These are phyloP conservation scores for Dryas octopetala DNA, from an alignment of 306 rosid species.

Conservation along the genomic window DNA sequence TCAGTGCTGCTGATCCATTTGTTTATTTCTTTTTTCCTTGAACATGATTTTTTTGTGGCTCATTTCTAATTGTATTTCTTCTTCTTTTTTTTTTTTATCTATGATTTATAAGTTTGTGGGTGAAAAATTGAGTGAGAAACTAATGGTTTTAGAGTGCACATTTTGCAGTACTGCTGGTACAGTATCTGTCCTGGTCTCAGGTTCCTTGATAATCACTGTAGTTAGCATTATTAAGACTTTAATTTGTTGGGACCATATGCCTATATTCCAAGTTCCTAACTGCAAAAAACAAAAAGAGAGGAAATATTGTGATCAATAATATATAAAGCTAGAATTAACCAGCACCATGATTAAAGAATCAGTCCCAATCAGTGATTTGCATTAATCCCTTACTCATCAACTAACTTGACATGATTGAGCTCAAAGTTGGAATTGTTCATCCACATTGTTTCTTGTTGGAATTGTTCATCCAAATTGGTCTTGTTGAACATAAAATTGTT, in stretches of 20 bases:
- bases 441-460: no score
- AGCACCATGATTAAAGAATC: slow-evolving; percentile 20
- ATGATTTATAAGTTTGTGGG: background rate
- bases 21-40: slow-evolving; percentile 1
- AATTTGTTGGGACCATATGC: slow-evolving; percentile 13
- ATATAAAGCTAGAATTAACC: background rate
- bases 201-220: slow-evolving; percentile 18
- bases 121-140: background rate
- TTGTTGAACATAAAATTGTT: no score
- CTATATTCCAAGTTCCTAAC: slow-evolving; percentile 1
- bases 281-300: background rate
- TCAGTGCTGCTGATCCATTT: slow-evolving; percentile 41
- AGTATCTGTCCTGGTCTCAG: no score
- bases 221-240: slow-evolving; percentile 25
- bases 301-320: background rate
- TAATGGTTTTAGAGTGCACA: background rate
- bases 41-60: slow-evolving; percentile 21
- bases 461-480: no score
- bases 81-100: background rate
- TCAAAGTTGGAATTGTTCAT: no score
- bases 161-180: background rate
- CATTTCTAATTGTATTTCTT: slow-evolving; percentile 13
- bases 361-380: background rate
- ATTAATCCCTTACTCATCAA: background rate
- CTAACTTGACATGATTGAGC: no score